Evolutionary conservation across 2,329 filamentous ascomycete species (phyloP).

Genomic region (Malbranchea cinnamomea): DNA sequence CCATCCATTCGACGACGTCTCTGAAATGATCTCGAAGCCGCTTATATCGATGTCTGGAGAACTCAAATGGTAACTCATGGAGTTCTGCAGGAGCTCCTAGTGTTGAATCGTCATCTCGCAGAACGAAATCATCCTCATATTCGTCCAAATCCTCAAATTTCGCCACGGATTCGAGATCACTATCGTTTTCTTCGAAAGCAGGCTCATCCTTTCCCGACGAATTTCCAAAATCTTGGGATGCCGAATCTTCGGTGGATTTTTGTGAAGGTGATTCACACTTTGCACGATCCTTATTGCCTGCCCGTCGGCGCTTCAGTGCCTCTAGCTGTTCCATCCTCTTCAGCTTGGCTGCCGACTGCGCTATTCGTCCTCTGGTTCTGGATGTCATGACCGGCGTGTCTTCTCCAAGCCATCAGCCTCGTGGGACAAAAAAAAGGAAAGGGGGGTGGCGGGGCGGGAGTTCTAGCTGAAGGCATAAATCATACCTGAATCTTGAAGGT

Average conservation of each 20-base stretch:
- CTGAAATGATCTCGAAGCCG: slow-evolving; percentile 59
- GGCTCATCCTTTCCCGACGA: slow-evolving; percentile 7
- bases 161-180: slow-evolving; percentile 18
- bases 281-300: slow-evolving; percentile 21
- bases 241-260: slow-evolving; percentile 11
- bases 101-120: slow-evolving; percentile 40
- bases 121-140: slow-evolving; percentile 50
- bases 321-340: slow-evolving; percentile 28
- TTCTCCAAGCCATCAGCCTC: slow-evolving; percentile 15
- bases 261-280: no score
- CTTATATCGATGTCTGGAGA: slow-evolving; percentile 50
- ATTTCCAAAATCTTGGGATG: slow-evolving; percentile 2
- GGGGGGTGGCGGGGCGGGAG: not conserved
- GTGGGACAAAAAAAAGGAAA: slow-evolving; percentile 7
- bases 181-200: slow-evolving; percentile 14
- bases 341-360: slow-evolving; percentile 24
- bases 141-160: slow-evolving; percentile 35
- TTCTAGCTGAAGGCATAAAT: not conserved
- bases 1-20: slow-evolving; percentile 64
- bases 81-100: slow-evolving; percentile 40
- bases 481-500: slow-evolving; percentile 30
- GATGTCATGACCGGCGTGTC: slow-evolving; percentile 22
- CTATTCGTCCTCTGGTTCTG: slow-evolving; percentile 27
- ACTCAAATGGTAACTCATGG: slow-evolving; percentile 50
- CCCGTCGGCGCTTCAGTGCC: slow-evolving; percentile 26